Conservation (phyloP, 192 early-diverging fungal species). For the Radiomyces spectabilis region DNA sequence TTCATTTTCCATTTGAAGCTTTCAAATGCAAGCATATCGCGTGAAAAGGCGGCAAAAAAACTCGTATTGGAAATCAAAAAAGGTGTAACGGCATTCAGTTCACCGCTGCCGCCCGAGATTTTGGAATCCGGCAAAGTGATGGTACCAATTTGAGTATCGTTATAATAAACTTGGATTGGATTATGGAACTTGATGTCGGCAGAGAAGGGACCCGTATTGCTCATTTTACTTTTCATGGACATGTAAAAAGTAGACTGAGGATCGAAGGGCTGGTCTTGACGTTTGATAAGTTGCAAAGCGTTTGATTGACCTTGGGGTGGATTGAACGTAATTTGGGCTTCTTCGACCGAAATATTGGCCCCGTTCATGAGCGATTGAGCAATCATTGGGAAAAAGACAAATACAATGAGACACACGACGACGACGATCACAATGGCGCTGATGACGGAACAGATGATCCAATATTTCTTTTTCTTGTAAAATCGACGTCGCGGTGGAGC, state of each 20-base stretch:
- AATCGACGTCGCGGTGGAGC: constrained; percentile 23
- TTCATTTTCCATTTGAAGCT: constrained; percentile 39
- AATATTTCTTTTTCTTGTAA: constrained; percentile 42
- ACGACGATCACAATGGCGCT: constrained; percentile 35
- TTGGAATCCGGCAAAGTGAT: constrained; percentile 24
- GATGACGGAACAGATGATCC: constrained; percentile 44
- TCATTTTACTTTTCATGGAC: constrained; percentile 12
- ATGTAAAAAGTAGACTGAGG: constrained; percentile 14
- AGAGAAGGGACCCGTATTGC: constrained; percentile 33
- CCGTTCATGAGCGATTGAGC: constrained; percentile 42
- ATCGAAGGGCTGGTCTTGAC: background rate
- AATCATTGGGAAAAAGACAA: constrained; percentile 47
- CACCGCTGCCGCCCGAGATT: constrained; percentile 39
- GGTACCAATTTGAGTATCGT: constrained; percentile 30
- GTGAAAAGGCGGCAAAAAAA: constrained; percentile 37
- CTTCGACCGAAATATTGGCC: constrained; percentile 29
- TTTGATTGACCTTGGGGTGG: background rate
- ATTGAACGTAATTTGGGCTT: constrained; percentile 33
- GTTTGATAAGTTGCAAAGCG: background rate
- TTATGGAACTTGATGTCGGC: constrained; percentile 40
- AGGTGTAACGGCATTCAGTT: constrained; percentile 13
- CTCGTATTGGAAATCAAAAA: constrained; percentile 33
- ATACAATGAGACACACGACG: constrained; percentile 35
- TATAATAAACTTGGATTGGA: constrained; percentile 40
- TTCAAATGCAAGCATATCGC: constrained; percentile 37